Conservation (phyloP, 2,329 filamentous ascomycete species). For the Didymella sp. region DNA sequence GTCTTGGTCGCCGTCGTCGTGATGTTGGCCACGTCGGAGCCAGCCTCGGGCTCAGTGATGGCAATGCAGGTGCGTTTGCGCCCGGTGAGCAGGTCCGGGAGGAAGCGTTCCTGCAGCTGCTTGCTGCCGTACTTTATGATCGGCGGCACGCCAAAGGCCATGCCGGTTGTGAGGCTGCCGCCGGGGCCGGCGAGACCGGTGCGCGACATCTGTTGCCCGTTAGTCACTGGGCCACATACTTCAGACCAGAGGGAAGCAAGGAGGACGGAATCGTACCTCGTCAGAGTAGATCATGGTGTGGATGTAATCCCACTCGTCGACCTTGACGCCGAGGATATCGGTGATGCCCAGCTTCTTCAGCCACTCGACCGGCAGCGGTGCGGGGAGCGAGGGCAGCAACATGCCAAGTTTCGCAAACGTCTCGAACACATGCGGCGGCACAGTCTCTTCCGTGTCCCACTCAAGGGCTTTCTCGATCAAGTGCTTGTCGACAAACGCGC, state of each 20-base stretch:
- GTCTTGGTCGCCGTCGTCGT: constrained; percentile 70
- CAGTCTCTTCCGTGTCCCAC: constrained; percentile 71
- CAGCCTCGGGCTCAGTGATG: constrained; percentile 78
- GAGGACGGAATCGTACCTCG: constrained; percentile 60
- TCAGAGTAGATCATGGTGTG: constrained; percentile 74
- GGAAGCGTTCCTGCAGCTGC: constrained; percentile 70
- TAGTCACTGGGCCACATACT: too few relatives aligned
- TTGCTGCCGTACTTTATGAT: constrained; percentile 71
- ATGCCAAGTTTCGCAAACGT: constrained; percentile 71
- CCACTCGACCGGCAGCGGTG: constrained; percentile 72
- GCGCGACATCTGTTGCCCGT: constrained; percentile 70
- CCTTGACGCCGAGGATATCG: constrained; percentile 70
- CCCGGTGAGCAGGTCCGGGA: constrained; percentile 72
- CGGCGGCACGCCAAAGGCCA: constrained; percentile 75
- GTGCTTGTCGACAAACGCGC: constrained; percentile 69
- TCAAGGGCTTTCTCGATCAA: constrained; percentile 68
- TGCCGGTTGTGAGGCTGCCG: constrained; percentile 72
- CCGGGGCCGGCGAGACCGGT: constrained; percentile 69
- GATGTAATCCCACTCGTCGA: constrained; percentile 77
- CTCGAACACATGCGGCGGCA: constrained; percentile 69
- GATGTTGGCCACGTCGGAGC: constrained; percentile 76
- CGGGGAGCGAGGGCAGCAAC: constrained; percentile 72
- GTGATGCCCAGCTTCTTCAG: constrained; percentile 70
- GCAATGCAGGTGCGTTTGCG: constrained; percentile 75
- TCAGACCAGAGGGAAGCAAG: too few relatives aligned